Evolutionary conservation across 2,329 filamentous ascomycete species (phyloP).

Genomic region (Aspergillus terreus): DNA sequence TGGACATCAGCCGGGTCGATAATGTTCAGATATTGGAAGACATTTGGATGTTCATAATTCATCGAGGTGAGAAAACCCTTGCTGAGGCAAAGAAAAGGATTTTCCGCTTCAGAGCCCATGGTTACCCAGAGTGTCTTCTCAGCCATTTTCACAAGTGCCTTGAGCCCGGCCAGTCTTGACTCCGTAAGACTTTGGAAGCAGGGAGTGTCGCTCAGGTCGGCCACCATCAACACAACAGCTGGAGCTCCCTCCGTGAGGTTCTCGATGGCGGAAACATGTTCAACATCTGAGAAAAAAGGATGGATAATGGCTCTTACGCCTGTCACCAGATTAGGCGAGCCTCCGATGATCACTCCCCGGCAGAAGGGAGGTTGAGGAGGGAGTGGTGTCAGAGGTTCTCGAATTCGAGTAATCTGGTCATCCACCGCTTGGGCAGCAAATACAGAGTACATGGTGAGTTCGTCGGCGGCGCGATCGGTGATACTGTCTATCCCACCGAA

Average conservation of each 20-base stretch:
- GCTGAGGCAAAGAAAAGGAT: neutral
- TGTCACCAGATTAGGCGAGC: neutral
- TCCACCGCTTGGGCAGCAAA: conserved; percentile 34
- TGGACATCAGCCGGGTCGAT: neutral
- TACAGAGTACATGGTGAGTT: conserved; percentile 16
- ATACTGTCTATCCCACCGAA: conserved; percentile 15
- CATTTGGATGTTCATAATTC: neutral
- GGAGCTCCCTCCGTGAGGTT: neutral
- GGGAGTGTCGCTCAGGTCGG: neutral
- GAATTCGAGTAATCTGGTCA: conserved; percentile 21
- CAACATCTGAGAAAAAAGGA: neutral
- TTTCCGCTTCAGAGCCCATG: neutral
- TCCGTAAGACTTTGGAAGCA: conserved; percentile 2
- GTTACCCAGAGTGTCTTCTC: conserved; percentile 6
- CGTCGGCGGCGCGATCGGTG: neutral
- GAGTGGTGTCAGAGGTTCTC: conserved; percentile 20
- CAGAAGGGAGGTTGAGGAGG: neutral
- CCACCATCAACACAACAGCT: neutral
- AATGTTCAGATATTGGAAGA: conserved; percentile 1
- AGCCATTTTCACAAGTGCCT: neutral
- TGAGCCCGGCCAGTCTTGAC: neutral
- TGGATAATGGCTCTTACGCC: neutral
- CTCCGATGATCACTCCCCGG: conserved; percentile 3
- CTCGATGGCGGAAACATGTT: neutral
- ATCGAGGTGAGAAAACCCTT: conserved; percentile 1